phyloP scores from a whole-genome alignment of 306 rosid genomes.

The Sechiopsis laciniata region DNA sequence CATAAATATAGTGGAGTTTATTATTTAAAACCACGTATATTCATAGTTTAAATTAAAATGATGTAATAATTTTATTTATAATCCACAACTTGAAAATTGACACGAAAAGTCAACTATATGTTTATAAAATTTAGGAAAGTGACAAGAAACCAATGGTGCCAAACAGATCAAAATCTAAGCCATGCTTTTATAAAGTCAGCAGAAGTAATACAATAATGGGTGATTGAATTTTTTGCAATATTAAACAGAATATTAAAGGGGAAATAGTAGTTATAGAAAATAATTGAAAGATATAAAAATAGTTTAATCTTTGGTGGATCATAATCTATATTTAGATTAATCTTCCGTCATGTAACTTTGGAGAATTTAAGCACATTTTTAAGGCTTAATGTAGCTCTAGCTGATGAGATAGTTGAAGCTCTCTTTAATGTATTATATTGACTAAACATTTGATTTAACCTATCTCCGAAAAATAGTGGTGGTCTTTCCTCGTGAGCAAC shows the following conservation, averaged over 20 bases:
- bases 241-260: neutral
- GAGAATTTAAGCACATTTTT: neutral
- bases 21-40: no score
- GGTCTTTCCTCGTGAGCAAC: no score
- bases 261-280: neutral
- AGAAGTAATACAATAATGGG: neutral
- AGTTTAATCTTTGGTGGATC: neutral
- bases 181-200: constrained; percentile 9
- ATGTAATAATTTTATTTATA: neutral
- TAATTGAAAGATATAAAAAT: neutral
- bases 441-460: no score
- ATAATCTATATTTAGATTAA: neutral
- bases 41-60: neutral
- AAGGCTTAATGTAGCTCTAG: no score
- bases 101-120: constrained; percentile 22
- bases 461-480: no score
- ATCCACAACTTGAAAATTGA: neutral
- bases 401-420: no score
- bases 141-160: constrained; percentile 18
- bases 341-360: neutral
- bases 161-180: no score
- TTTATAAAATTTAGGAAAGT: constrained; percentile 7
- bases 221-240: neutral
- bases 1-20: neutral
- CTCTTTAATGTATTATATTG: no score